Evolutionary conservation across 1,284 basidiomycete species (phyloP), one percentile per base, ranked within the genome.

Genomic region (Quambalaria eucalypti): DNA sequence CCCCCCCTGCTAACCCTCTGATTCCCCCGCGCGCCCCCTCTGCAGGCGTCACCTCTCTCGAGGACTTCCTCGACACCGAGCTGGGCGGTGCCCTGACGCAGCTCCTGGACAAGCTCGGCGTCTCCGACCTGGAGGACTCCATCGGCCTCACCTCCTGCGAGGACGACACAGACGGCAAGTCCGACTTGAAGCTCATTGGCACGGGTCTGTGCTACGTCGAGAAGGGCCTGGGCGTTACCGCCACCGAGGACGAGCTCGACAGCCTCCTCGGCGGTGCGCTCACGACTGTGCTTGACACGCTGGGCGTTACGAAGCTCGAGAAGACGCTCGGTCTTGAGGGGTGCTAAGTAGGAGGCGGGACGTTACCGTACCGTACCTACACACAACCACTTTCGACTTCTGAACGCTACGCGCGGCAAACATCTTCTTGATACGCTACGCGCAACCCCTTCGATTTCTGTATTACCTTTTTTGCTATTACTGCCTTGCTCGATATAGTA

Each of bases 231-330:
- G 55, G 55, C n/a, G 30, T 52, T 25, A 53, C 38, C 10, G 51
- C 30, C 38, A 39, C 46, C 12, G 50, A 52, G 19, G 48, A 50
- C 16, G 29, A 54, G 29, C 33, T 57, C 10, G 47, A 55, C 42
- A 8, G 28, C 38, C 28, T 16, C 10, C 54, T 44, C 21, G 56
- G 56, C 23, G 53, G 53, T 16, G 56, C 53, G 21, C 36, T 57
- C 23, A 49, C 52, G 33, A 40, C n/a, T 21, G 28, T 57, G 19
- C 52, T 55, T 48, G 29, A 57, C 16, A 40, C 19, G 19, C 49
- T 57, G 31, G 56, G 56, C 30, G 48, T 57, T 26, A 50, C 52
- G n/a, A 33, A 38, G 25, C 38, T 57, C 48, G 56, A 57, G 31
- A 29, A 48, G 36, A 12, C 4, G 4, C 36, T 39, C 36, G 10